Evolutionary conservation across 768 basidiomycete genomes (phyloP).

Genomic region (Rhizopogon vinicolor): DNA sequence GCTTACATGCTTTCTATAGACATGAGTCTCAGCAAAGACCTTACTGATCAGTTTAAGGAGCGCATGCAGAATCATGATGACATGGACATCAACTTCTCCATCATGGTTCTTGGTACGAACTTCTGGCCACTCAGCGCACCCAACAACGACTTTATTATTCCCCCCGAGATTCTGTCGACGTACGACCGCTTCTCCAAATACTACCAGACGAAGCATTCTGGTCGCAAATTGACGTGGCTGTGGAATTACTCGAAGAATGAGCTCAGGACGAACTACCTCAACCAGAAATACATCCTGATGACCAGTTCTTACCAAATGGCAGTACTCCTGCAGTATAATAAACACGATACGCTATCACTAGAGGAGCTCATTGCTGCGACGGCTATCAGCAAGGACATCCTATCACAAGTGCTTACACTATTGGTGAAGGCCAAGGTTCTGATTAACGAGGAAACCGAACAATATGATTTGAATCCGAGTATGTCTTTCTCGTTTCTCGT

Average conservation of each 20-base stretch:
- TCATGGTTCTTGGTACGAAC: constrained; percentile 93
- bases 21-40: constrained; percentile 82
- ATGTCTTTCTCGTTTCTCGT: constrained; percentile 6
- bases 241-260: constrained; percentile 99
- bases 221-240: constrained; percentile 93
- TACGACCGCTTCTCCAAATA: constrained; percentile 91
- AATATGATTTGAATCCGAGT: constrained; percentile 92
- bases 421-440: constrained; percentile 87
- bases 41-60: constrained; percentile 93
- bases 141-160: constrained; percentile 82
- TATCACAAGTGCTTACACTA: constrained; percentile 57
- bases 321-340: constrained; percentile 90
- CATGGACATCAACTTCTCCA: constrained; percentile 83
- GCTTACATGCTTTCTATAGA: background rate
- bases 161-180: constrained; percentile 77
- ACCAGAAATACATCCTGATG: constrained; percentile 94
- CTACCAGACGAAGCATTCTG: constrained; percentile 91
- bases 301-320: constrained; percentile 94
- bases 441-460: constrained; percentile 81
- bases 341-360: constrained; percentile 77
- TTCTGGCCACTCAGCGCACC: constrained; percentile 95
- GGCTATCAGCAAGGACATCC: constrained; percentile 70
- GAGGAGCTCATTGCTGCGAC: constrained; percentile 80
- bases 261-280: constrained; percentile 86
- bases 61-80: constrained; percentile 87